A percentile compares a stretch with the other conserved stretches of the same genome.
Evolutionary conservation across 2,329 filamentous ascomycete genomes (phyloP).

Genomic region (Trichoderma sp.): DNA sequence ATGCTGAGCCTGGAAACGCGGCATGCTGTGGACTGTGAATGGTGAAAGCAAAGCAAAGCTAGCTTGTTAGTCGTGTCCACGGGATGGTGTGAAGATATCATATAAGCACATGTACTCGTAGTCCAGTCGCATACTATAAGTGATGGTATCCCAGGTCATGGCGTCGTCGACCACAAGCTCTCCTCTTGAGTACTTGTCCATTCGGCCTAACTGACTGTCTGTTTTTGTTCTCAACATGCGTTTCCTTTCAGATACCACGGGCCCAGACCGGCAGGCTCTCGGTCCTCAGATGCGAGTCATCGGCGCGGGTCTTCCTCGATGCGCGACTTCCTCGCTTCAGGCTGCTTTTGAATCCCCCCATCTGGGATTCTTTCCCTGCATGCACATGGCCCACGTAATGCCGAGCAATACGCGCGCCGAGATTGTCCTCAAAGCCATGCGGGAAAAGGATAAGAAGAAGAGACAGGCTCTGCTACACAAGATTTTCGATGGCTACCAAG

Average conservation of each 20-base stretch:
- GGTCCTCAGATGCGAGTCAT: conserved; percentile 28
- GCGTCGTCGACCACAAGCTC: not conserved
- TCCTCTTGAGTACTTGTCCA: not conserved
- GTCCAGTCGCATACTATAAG: not conserved
- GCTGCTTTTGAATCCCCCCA: conserved; percentile 31
- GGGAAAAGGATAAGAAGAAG: conserved; percentile 28
- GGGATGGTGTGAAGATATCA: not conserved
- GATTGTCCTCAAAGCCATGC: conserved; percentile 29
- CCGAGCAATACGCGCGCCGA: conserved; percentile 26
- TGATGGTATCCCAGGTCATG: not conserved
- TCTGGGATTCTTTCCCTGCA: conserved; percentile 30
- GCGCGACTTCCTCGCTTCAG: conserved; percentile 37
- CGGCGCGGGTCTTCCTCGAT: conserved; percentile 34
- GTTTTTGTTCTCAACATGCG: conserved; percentile 21
- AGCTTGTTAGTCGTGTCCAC: not conserved
- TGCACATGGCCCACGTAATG: conserved; percentile 35
- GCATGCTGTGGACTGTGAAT: not conserved
- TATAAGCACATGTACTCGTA: not conserved
- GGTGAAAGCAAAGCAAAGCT: not conserved
- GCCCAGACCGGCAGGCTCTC: conserved; percentile 21
- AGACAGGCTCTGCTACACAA: conserved; percentile 32
- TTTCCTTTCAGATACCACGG: conserved; percentile 22
- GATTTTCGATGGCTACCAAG: conserved; percentile 32
- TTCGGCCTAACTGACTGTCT: not conserved
- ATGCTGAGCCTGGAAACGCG: not conserved